Evolutionary conservation across 192 early-diverging fungal genomes (phyloP), one percentile per base, ranked within the genome.

Genomic region (Chytriomyces confervae): DNA sequence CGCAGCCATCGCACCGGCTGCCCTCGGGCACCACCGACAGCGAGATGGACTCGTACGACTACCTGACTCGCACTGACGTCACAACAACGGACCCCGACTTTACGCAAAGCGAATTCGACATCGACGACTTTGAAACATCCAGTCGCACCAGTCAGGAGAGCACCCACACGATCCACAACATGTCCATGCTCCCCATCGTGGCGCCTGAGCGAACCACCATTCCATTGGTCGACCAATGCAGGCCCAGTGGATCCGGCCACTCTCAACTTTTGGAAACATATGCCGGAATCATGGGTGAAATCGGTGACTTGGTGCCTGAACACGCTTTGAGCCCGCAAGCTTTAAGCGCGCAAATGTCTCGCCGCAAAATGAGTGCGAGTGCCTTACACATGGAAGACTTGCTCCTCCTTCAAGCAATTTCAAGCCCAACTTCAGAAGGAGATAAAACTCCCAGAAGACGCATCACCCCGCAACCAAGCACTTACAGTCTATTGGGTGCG

Each of bases 261-360:
- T 11, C n/a, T 45, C 16, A 20, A 7, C 61, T 74, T 10, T 61
- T 74, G 7, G 72, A 45, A 29, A 74, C 72, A 10, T 74, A 74
- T 27, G 27, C 51, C 24, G 72, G 62, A 20, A 74, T 74, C n/a
- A 74, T 74, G n/a, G 61, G 61, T 50, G 72, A 74, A 48, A 74
- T 74, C 36, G 45, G 27, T 20, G 72, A 74, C 53, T 61, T 74
- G 6, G 72, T 74, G 5, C 72, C 72, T 43, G 60, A 29, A 62
- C 10, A 50, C 11, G 45, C 13, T 3, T 18, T 53, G 9, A 53
- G 18, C 23, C 50, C 69, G 7, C 24, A 11, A 23, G 20, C 69
- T 51, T 11, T 29, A 16, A 57, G 53, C 53, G 53, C 53, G 16
- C 13, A n/a, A 13, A n/a, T 57, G 53, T 13, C 53, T 1, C 16